These are phyloP conservation scores for Ogataea ganodermae DNA, from an alignment of 805 yeast genomes.

Conservation along the genomic window DNA sequence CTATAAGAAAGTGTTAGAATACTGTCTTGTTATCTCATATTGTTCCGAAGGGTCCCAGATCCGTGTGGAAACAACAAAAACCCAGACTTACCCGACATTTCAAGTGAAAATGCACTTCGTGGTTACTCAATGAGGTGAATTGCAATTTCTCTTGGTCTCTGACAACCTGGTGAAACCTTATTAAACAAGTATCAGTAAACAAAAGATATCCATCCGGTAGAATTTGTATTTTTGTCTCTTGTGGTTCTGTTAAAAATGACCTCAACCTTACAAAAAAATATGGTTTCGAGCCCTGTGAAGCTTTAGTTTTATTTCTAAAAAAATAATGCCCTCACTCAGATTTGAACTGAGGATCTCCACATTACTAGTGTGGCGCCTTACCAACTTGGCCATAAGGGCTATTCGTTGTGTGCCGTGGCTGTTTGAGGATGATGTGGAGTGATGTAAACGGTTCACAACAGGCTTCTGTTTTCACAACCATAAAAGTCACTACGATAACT, in stretches of 20 bases:
- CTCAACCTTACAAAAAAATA: neutral
- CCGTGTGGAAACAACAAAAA: neutral
- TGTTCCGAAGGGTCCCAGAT: neutral
- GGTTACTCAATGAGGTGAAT: neutral
- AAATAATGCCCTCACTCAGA: constrained; percentile 36
- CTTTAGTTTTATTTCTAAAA: neutral
- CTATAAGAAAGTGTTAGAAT: constrained; percentile 6
- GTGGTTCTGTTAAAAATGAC: constrained; percentile 1
- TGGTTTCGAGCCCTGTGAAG: constrained; percentile 6
- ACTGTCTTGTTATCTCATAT: neutral
- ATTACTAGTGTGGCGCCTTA: constrained; percentile 40
- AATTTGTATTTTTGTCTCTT: neutral
- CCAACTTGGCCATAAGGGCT: constrained; percentile 39
- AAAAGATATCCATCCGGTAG: no score
- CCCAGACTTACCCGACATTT: constrained; percentile 18
- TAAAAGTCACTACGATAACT: neutral
- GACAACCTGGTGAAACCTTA: neutral
- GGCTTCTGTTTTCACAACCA: no score
- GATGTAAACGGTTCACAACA: no score
- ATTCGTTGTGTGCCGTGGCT: neutral
- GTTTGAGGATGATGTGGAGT: no score
- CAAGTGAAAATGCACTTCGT: neutral
- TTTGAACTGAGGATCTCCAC: constrained; percentile 39
- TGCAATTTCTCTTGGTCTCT: neutral
- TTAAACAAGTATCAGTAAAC: neutral